Percentiles rank a stretch among this genome's conserved stretches.
Conservation (phyloP, 78 protist species). For the Chrysochromulina tobinii region DNA sequence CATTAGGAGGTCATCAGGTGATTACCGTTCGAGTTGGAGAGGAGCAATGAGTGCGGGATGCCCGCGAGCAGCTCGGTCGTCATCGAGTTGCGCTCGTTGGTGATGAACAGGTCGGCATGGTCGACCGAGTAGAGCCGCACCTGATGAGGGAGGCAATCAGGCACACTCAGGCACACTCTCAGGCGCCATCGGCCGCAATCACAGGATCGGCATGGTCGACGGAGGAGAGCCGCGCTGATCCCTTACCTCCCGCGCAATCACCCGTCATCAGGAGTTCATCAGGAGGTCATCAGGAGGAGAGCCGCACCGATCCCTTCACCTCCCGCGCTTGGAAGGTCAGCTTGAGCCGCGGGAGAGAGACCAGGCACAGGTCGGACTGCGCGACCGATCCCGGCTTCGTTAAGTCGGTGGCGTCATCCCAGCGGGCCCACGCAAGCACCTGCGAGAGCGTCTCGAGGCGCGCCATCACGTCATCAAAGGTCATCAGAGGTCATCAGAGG, state of each 20-base stretch:
- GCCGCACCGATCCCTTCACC: too few species aligned
- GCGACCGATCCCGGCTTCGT: too few species aligned
- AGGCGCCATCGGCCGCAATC: too few species aligned
- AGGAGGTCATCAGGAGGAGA: too few species aligned
- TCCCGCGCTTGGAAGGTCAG: constrained; percentile 31
- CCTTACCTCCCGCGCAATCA: too few species aligned
- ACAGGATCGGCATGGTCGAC: too few species aligned
- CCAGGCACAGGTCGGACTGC: background rate
- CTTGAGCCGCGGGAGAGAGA: constrained; percentile 52
- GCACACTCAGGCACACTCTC: too few species aligned
- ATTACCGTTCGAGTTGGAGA: constrained; percentile 2
- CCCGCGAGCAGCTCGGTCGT: constrained; percentile 31
- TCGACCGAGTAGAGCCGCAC: constrained; percentile 25
- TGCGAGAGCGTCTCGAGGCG: background rate
- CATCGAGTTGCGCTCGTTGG: background rate
- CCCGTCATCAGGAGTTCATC: too few species aligned
- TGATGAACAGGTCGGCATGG: constrained; percentile 51
- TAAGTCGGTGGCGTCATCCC: too few species aligned
- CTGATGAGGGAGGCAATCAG: too few species aligned
- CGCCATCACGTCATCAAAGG: too few species aligned
- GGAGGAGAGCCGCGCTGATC: too few species aligned
- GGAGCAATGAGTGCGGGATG: constrained; percentile 48
- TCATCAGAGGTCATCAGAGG: background rate
- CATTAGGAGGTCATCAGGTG: constrained; percentile 9
- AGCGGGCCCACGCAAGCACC: constrained; percentile 36